Percentiles rank a stretch among this genome's conserved stretches.
phyloP scores from a whole-genome alignment of 78 protist genomes.

The Dictyostelium brefeldianum region DNA sequence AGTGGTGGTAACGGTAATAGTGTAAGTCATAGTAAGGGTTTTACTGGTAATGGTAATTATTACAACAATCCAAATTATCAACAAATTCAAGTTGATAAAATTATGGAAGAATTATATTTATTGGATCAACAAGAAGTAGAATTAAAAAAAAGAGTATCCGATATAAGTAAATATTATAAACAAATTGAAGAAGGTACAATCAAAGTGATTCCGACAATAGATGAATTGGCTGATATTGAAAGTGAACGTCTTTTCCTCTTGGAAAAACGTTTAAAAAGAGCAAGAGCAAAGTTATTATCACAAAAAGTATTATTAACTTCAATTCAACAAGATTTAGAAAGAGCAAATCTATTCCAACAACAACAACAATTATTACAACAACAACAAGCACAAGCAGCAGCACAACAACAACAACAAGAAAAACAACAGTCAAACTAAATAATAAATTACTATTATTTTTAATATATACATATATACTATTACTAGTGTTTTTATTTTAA shows the following conservation, averaged over 20 bases:
- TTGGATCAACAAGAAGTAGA: conserved; percentile 11
- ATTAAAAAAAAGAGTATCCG: conserved; percentile 28
- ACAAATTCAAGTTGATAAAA: conserved; percentile 10
- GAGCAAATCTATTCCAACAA: neutral
- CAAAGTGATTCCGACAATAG: neutral
- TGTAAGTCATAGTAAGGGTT: neutral
- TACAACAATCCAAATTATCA: neutral
- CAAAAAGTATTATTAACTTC: conserved; percentile 27
- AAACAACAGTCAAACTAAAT: conserved; percentile 18
- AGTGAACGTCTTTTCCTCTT: conserved; percentile 22
- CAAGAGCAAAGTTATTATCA: neutral
- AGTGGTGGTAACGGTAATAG: neutral
- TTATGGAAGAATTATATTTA: conserved; percentile 15
- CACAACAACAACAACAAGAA: conserved; percentile 11
- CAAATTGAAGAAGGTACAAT: neutral
- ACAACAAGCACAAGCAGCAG: conserved; percentile 5
- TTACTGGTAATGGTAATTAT: neutral
- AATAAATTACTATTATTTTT: conserved; percentile 4
- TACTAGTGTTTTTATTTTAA: conserved; percentile 3
- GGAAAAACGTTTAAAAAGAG: conserved; percentile 13
- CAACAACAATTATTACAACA: neutral
- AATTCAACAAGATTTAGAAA: neutral
- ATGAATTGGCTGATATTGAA: conserved; percentile 34
- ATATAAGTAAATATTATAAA: conserved; percentile 10
- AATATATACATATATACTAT: neutral